phyloP scores from a whole-genome alignment of 73 alveolate genomes.

The Diophrys appendiculata region DNA sequence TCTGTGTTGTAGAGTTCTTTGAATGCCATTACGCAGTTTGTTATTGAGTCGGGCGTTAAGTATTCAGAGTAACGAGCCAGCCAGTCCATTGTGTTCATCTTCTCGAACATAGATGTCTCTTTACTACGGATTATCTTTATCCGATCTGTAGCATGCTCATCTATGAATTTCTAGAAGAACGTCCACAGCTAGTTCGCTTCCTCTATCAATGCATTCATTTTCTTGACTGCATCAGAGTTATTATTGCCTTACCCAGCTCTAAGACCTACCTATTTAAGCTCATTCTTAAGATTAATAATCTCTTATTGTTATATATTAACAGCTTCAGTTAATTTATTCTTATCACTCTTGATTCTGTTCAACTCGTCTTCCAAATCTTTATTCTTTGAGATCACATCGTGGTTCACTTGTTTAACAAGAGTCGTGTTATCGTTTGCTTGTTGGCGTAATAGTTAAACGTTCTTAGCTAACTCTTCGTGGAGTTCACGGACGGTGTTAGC shows the following conservation, averaged over 20 bases:
- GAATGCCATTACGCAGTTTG: constrained; percentile 31
- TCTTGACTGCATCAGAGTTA: neutral
- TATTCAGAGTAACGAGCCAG: constrained; percentile 65
- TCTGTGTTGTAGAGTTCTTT: constrained; percentile 53
- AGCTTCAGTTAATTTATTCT: no score
- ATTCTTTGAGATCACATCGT: no score
- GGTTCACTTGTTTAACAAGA: no score
- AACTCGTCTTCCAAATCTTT: constrained; percentile 2
- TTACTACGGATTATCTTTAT: constrained; percentile 39
- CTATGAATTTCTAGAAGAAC: constrained; percentile 61
- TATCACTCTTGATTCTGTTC: constrained; percentile 16
- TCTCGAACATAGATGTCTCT: constrained; percentile 25
- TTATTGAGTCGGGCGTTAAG: constrained; percentile 55
- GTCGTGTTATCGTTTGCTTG: no score
- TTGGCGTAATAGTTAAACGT: no score
- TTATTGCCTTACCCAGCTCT: no score
- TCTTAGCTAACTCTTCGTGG: no score
- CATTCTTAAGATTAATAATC: no score
- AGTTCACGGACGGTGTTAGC: no score
- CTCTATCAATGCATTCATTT: constrained; percentile 19
- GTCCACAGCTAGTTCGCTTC: constrained; percentile 53
- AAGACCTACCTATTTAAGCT: no score
- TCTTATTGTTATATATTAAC: no score
- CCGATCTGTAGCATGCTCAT: constrained; percentile 51
- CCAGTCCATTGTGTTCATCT: constrained; percentile 73